Base-by-base conservation (phyloP, 345 rosid genomes). In the Eucalyptus polybractea region DNA sequence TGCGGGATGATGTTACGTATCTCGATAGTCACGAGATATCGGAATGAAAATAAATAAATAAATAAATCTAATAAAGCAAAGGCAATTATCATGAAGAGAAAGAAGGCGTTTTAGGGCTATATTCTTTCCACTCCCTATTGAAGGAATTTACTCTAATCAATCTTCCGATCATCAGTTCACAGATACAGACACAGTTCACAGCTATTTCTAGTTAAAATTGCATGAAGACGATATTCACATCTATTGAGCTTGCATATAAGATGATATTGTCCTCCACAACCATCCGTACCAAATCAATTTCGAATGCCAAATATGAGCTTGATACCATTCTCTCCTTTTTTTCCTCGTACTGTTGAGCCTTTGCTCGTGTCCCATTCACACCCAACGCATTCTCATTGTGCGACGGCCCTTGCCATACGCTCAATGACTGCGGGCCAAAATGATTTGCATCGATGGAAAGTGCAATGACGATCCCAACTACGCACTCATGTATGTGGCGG, bases 341-440 rank as follows among this genome's bases (percentile, higher is more conserved):
- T 58, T 80, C 80, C 40, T 81, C 0, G 40, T 62, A 13, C 6
- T 0, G 10, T 56, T 60, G 22, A 24, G 10, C 80, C 89, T 37
- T 90, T 90, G 13, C 44, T 53, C 40, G 93, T 92, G 58, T 24
- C 92, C 51, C 93, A 91, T 76, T 54, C 87, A 6, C 47, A 21
- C 0, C 47, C 45, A 21, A 76, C 3, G 45, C 83, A 6, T 37
- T 76, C 83, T 37, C 83, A 19, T 21, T 25, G 45, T 93, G 94
- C 90, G 87, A 90, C 9, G 93, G 93, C 7, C 92, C 89, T 3
- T 91, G 96, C 29, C 56, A 21, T 14, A 87, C 88, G 1, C 3
- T 62, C 16, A 44, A 93, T 24, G 91, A 94, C 87, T 92, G 24
- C n/a, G 1, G 90, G 94, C 50, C 92, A 91, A 88, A 93, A 93